Conservation (phyloP, 2,329 filamentous ascomycete species). For the Beauveria brongniartii region DNA sequence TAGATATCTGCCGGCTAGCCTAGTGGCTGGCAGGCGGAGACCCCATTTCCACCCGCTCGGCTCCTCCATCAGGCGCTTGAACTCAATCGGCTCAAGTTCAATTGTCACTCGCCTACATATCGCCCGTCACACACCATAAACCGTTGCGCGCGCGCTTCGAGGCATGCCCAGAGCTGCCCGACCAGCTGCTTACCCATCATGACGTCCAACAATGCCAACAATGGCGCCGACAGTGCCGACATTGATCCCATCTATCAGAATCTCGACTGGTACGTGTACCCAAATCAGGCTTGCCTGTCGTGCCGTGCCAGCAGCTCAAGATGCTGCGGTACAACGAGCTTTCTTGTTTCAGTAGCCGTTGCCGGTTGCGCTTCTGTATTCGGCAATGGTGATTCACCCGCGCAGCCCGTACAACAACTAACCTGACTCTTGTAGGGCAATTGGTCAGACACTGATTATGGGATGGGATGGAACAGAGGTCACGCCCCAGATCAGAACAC, state of each 20-base stretch:
- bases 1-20: neutral
- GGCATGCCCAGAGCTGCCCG: constrained; percentile 3
- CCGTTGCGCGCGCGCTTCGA: neutral
- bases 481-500: constrained; percentile 70
- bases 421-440: constrained; percentile 39
- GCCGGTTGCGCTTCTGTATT: neutral
- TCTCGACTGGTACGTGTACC: constrained; percentile 58
- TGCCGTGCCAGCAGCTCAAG: neutral
- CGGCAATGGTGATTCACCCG: neutral
- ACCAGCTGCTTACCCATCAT: constrained; percentile 8
- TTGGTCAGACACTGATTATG: constrained; percentile 74
- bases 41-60: neutral
- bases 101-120: neutral
- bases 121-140: constrained; percentile 3
- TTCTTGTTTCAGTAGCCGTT: neutral
- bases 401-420: neutral
- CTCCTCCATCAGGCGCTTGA: neutral
- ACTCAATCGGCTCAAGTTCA: constrained; percentile 4
- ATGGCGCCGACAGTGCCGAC: constrained; percentile 22
- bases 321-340: neutral
- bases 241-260: constrained; percentile 64
- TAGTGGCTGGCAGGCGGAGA: constrained; percentile 1
- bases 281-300: neutral
- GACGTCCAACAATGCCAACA: constrained; percentile 27
- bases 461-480: constrained; percentile 80